Evolutionary conservation across 257 asterid species (phyloP).

Genomic region (Linaria vulgaris): DNA sequence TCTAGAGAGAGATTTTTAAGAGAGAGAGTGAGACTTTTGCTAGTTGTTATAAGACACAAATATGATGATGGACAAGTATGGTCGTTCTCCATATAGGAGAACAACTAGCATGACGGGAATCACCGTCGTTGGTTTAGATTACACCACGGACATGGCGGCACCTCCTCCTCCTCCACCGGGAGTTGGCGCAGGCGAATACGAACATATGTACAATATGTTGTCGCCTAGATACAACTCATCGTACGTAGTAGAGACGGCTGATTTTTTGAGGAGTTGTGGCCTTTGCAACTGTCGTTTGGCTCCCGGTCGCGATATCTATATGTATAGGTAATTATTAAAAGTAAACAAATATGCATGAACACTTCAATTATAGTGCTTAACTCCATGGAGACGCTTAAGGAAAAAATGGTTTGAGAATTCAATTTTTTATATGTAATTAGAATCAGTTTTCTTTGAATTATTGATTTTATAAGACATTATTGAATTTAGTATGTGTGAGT

Average conservation of each 20-base stretch:
- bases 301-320: conserved; percentile 52
- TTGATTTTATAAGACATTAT: no score
- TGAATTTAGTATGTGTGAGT: no score
- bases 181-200: conserved; percentile 17
- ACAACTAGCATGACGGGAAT: conserved; percentile 2
- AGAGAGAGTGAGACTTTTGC: conserved; percentile 27
- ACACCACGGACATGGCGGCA: neutral
- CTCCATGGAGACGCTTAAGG: no score
- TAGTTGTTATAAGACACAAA: no score
- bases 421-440: no score
- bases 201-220: neutral
- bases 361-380: no score
- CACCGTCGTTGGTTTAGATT: conserved; percentile 22
- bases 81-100: no score
- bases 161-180: conserved; percentile 27
- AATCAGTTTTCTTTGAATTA: no score
- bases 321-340: conserved; percentile 47
- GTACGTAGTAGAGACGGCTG: conserved; percentile 10
- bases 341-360: no score
- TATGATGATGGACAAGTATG: conserved; percentile 29
- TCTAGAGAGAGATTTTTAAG: no score
- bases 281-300: conserved; percentile 53
- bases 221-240: conserved; percentile 39
- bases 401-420: no score
- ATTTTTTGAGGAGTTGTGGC: conserved; percentile 51